Conservation (phyloP, 75 land plant genomes). For the Gnetum montanum region DNA sequence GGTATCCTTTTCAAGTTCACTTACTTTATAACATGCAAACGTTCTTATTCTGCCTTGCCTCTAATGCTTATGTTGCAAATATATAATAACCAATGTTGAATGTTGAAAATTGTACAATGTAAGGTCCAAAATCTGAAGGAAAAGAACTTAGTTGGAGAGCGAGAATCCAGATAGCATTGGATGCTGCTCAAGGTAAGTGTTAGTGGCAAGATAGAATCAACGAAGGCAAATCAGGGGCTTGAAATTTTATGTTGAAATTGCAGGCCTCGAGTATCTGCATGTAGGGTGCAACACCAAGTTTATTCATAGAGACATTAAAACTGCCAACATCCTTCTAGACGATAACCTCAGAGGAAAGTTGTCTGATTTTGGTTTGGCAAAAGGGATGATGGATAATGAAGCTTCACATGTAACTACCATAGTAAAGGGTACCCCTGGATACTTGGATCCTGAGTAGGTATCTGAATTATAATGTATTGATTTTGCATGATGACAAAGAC, state of each 20-base stretch:
- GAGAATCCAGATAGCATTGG: conserved; percentile 10
- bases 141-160: conserved; percentile 14
- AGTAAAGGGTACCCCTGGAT: conserved; percentile 56
- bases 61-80: too few species aligned
- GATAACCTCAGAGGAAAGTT: conserved; percentile 31
- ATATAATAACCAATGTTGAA: neutral
- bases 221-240: neutral
- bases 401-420: conserved; percentile 48
- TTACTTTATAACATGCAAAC: neutral
- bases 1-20: neutral
- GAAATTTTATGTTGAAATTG: neutral
- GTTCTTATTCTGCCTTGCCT: neutral
- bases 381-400: conserved; percentile 12
- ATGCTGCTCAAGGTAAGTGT: conserved; percentile 19
- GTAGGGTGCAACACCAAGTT: conserved; percentile 4
- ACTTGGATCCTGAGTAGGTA: conserved; percentile 53
- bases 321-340: conserved; percentile 47
- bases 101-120: neutral
- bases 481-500: too few species aligned
- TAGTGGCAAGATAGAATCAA: neutral
- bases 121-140: neutral
- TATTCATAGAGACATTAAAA: conserved; percentile 54
- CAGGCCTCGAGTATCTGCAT: conserved; percentile 16
- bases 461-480: too few species aligned
- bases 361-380: conserved; percentile 60